Base-by-base conservation (phyloP, 2,329 filamentous ascomycete species). In the Fusarium equiseti region DNA sequence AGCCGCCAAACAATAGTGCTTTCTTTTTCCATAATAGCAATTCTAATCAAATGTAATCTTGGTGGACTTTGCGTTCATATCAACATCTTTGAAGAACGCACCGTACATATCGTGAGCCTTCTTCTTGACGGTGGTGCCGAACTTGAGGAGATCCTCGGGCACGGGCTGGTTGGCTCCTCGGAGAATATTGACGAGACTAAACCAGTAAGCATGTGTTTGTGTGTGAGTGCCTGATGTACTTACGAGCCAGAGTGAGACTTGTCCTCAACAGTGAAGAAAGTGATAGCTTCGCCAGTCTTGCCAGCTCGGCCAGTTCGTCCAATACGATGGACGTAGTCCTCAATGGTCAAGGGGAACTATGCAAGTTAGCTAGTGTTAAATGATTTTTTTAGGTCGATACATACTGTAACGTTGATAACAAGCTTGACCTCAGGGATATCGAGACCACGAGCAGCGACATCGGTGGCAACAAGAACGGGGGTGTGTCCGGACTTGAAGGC, bases 61-160 rank as follows among this genome's bases (percentile, higher is more conserved):
- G 61, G 92, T 96, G 29, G 93, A 91, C 81, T 92, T 91, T 82
- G 95, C 92, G 79, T 88, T 93, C 80, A 91, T 91, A 75, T 93
- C 92, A 11, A 93, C 90, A 75, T 98, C 94, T 82, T 96, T 97
- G 86, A 92, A 97, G 80, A 98, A 98, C 32, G 94, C 94, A 61
- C 96, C 96, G 78, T 98, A 99, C 50, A 93, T 92, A 77, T 94
- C 92, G 83, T 99, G 96, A 51, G 90, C 89, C 94, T 98, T 98
- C 89, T 97, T 98, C 89, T 98, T 99, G 55, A 99, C 96, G 1
- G 95, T 98, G 24, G 94, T 97, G 76, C 96, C 96, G 75, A 98
- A 99, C 83, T 97, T 98, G 80, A 98, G 86, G 40, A 99, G 84
- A 27, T 93, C 92, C 45, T 97, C 94, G 4, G 96, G 96, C 1